phyloP scores from a whole-genome alignment of 148 eudicot species.

The Rheum nobile region DNA sequence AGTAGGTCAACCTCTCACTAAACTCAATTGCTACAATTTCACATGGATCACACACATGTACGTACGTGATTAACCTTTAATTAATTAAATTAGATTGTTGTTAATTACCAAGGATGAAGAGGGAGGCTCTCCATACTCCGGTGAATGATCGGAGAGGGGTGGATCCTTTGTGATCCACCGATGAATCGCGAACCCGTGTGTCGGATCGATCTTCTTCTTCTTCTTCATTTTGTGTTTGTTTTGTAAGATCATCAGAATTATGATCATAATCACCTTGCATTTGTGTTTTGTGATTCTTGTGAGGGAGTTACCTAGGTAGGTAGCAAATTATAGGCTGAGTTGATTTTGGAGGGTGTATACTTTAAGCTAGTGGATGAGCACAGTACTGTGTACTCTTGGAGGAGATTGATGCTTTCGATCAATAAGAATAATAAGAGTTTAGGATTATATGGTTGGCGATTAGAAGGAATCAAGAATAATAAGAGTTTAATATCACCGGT shows the following conservation, averaged over 20 bases:
- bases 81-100: neutral
- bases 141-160: conserved; percentile 54
- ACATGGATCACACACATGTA: neutral
- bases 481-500: too few species aligned
- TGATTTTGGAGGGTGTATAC: too few species aligned
- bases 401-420: neutral
- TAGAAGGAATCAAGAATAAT: neutral
- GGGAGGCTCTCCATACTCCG: conserved; percentile 78
- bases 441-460: neutral
- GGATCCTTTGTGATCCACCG: conserved; percentile 54
- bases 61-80: neutral
- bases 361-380: too few species aligned
- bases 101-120: conserved; percentile 55
- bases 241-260: neutral
- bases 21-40: conserved; percentile 62
- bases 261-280: neutral
- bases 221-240: neutral
- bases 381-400: neutral
- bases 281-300: neutral
- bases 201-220: conserved; percentile 10
- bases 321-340: too few species aligned
- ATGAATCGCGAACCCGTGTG: conserved; percentile 64
- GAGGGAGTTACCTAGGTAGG: neutral
- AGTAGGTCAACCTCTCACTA: conserved; percentile 75
- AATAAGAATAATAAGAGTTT: neutral